Evolutionary conservation across 2,329 filamentous ascomycete genomes (phyloP).

Genomic region (Zasmidium cellare): DNA sequence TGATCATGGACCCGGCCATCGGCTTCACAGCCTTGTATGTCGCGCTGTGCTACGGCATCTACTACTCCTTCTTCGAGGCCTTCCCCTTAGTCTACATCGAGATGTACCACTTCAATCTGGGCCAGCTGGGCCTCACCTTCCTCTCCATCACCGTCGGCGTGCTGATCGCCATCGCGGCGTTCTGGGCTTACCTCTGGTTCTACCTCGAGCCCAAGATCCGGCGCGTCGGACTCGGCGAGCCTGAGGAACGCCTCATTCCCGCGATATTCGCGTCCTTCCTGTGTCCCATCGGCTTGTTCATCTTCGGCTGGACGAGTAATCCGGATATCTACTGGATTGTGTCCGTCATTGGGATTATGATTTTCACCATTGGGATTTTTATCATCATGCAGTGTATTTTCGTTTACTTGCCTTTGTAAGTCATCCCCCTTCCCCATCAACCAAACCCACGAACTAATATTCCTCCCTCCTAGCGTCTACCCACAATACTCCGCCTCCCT

Average conservation of each 20-base stretch:
- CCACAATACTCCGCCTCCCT: conserved; percentile 47
- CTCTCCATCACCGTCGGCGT: conserved; percentile 34
- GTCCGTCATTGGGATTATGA: conserved; percentile 40
- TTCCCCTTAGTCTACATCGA: conserved; percentile 44
- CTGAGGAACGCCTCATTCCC: conserved; percentile 30
- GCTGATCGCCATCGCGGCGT: conserved; percentile 25
- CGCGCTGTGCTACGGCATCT: conserved; percentile 36
- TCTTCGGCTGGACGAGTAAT: conserved; percentile 34
- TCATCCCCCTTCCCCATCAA: neutral
- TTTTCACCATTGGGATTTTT: conserved; percentile 42
- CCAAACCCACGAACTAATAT: neutral
- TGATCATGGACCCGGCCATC: conserved; percentile 35
- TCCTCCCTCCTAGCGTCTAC: conserved; percentile 29
- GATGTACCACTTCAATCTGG: conserved; percentile 42
- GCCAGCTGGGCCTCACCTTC: conserved; percentile 36
- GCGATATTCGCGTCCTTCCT: conserved; percentile 29
- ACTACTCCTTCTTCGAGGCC: conserved; percentile 37
- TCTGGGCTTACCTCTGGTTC: conserved; percentile 30
- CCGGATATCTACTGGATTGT: conserved; percentile 41
- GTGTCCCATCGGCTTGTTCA: conserved; percentile 32
- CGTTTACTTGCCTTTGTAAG: conserved; percentile 39
- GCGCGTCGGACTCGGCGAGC: conserved; percentile 22
- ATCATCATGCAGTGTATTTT: conserved; percentile 46
- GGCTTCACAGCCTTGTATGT: conserved; percentile 35
- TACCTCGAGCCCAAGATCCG: conserved; percentile 29